phyloP scores from a whole-genome alignment of 768 basidiomycete genomes.

The Crepidotus variabilis region DNA sequence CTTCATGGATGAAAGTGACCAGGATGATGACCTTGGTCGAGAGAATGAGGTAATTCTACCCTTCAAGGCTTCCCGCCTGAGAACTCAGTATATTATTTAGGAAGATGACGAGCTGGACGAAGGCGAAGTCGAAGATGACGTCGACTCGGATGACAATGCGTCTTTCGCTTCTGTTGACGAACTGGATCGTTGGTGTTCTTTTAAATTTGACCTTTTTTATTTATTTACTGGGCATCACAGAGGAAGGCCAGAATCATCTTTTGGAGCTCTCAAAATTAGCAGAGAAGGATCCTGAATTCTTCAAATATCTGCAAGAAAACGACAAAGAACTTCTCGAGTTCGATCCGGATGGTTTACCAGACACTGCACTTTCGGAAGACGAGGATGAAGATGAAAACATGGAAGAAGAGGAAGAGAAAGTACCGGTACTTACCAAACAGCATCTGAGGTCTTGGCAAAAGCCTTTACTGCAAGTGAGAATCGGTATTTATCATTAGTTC shows the following conservation, averaged over 20 bases:
- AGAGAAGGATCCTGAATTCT: slow-evolving; percentile 98
- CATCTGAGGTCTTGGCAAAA: slow-evolving; percentile 85
- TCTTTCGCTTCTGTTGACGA: slow-evolving; percentile 81
- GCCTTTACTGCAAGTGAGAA: slow-evolving; percentile 59
- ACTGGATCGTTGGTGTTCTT: slow-evolving; percentile 51
- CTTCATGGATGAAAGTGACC: slow-evolving; percentile 66
- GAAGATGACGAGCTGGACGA: slow-evolving; percentile 1
- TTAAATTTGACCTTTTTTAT: neutral
- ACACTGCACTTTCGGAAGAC: slow-evolving; percentile 29
- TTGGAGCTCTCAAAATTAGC: slow-evolving; percentile 83
- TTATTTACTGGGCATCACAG: slow-evolving; percentile 27
- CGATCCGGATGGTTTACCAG: slow-evolving; percentile 38
- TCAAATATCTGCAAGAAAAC: slow-evolving; percentile 95
- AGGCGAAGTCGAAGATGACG: slow-evolving; percentile 19
- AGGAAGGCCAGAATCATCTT: slow-evolving; percentile 73
- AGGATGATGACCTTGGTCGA: slow-evolving; percentile 25
- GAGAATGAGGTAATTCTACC: slow-evolving; percentile 26
- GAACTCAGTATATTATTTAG: neutral
- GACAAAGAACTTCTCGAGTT: slow-evolving; percentile 90
- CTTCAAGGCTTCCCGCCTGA: neutral
- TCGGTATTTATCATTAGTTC: neutral
- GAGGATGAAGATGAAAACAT: slow-evolving; percentile 47
- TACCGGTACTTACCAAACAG: slow-evolving; percentile 62
- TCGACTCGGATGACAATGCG: slow-evolving; percentile 43
- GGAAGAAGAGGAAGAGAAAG: slow-evolving; percentile 40